Percentiles rank a stretch among this genome's conserved stretches.
phyloP scores from a whole-genome alignment of 2,329 filamentous ascomycete genomes.

The Diaporthe destruens region DNA sequence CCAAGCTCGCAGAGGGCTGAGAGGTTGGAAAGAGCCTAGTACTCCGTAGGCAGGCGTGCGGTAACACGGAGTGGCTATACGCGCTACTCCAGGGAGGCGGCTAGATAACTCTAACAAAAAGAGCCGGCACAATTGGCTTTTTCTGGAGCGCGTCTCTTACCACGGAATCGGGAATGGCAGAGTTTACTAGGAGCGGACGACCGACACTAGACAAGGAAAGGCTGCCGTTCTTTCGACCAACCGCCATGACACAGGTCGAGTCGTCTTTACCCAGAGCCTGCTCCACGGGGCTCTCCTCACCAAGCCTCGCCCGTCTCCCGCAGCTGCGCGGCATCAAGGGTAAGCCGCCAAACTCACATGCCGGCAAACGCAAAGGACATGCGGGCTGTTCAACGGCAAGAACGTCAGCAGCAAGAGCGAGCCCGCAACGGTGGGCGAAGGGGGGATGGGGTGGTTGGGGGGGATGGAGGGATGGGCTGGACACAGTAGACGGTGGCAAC shows the following conservation, averaged over 20 bases:
- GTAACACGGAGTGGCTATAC: slow-evolving; percentile 17
- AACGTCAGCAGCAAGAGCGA: slow-evolving; percentile 17
- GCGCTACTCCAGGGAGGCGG: slow-evolving; percentile 24
- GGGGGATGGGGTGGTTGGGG: slow-evolving; percentile 5
- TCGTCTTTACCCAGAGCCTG: not conserved
- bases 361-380: slow-evolving; percentile 4
- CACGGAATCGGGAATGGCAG: slow-evolving; percentile 36
- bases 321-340: slow-evolving; percentile 26
- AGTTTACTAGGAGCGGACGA: slow-evolving; percentile 33
- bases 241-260: slow-evolving; percentile 9
- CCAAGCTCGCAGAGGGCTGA: not conserved
- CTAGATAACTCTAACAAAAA: slow-evolving; percentile 32
- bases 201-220: slow-evolving; percentile 32
- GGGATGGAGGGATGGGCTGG: slow-evolving; percentile 15
- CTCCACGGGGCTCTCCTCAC: not conserved
- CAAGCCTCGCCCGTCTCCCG: not conserved
- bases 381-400: slow-evolving; percentile 22
- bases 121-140: slow-evolving; percentile 34
- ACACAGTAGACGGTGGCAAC: slow-evolving; percentile 27
- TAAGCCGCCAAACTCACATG: slow-evolving; percentile 15
- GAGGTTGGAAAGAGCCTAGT: not conserved
- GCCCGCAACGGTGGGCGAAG: slow-evolving; percentile 25
- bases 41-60: not conserved
- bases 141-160: slow-evolving; percentile 34
- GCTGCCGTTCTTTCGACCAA: slow-evolving; percentile 18